Evolutionary conservation across 2,329 filamentous ascomycete species (phyloP).

Genomic region (Ophiostoma ips): DNA sequence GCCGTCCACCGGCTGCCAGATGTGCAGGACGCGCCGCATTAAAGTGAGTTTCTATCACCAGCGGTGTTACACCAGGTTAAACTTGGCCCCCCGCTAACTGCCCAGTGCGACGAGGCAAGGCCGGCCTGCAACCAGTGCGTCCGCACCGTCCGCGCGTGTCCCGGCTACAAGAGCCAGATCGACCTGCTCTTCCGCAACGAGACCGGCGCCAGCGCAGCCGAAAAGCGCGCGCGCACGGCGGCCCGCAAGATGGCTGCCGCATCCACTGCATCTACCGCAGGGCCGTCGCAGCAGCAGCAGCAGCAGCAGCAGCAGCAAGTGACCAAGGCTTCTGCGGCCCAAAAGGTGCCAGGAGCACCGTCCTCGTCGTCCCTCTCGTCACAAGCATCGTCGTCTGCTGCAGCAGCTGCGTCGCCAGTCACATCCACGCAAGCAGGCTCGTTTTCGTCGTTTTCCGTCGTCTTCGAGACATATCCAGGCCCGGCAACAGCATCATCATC

Average conservation of each 20-base stretch:
- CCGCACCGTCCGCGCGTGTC: slow-evolving; percentile 49
- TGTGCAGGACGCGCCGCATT: slow-evolving; percentile 59
- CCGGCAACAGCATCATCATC: not conserved
- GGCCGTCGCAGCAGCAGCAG: too few relatives aligned
- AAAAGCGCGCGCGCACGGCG: slow-evolving; percentile 4
- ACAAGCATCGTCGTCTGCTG: too few relatives aligned
- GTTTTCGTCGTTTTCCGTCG: too few relatives aligned
- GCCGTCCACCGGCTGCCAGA: slow-evolving; percentile 56
- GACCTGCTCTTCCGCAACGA: slow-evolving; percentile 61
- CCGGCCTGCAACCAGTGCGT: slow-evolving; percentile 52
- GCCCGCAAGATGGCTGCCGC: slow-evolving; percentile 4
- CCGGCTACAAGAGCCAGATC: slow-evolving; percentile 57
- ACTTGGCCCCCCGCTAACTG: too few relatives aligned
- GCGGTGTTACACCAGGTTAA: too few relatives aligned
- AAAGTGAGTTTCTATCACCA: slow-evolving; percentile 37
- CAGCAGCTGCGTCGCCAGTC: too few relatives aligned
- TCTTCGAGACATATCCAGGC: too few relatives aligned
- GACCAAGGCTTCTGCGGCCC: too few relatives aligned
- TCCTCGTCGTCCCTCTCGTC: too few relatives aligned
- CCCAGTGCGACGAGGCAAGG: slow-evolving; percentile 52
- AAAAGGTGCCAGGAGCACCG: too few relatives aligned
- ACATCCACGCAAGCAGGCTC: too few relatives aligned
- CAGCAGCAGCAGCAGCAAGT: too few relatives aligned
- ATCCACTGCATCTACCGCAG: not conserved
- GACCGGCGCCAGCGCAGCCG: slow-evolving; percentile 35